phyloP scores from a whole-genome alignment of 257 asterid genomes.

The Solanum acaule region DNA sequence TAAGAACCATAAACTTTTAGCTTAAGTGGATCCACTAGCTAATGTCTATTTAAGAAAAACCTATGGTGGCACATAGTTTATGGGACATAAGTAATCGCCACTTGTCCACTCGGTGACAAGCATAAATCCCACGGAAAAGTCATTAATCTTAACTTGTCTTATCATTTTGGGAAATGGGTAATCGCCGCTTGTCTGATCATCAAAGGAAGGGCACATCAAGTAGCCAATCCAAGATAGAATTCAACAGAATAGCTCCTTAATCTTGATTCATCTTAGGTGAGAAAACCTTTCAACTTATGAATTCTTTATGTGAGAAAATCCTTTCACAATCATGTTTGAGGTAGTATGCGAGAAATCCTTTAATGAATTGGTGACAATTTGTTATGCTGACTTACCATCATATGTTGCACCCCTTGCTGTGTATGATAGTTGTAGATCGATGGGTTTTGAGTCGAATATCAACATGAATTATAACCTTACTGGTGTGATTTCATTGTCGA shows the following conservation, averaged over 20 bases:
- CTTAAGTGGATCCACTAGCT: neutral
- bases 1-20: neutral
- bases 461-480: constrained; percentile 39
- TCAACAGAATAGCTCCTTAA: no score
- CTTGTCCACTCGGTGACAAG: neutral
- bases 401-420: constrained; percentile 57
- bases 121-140: neutral
- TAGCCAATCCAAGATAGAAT: no score
- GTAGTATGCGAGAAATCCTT: no score
- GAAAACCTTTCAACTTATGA: no score
- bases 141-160: neutral
- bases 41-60: neutral
- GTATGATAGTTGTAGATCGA: constrained; percentile 38
- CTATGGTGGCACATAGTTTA: neutral
- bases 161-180: no score
- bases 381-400: constrained; percentile 28
- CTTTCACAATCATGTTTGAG: no score
- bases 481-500: constrained; percentile 51
- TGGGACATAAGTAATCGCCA: neutral
- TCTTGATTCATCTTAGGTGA: no score
- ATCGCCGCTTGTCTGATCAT: no score
- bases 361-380: neutral
- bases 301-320: no score
- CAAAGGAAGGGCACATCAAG: no score
- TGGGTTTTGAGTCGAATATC: constrained; percentile 42